Base-by-base conservation (phyloP, 345 rosid genomes). In the Eucalyptus rudis region DNA sequence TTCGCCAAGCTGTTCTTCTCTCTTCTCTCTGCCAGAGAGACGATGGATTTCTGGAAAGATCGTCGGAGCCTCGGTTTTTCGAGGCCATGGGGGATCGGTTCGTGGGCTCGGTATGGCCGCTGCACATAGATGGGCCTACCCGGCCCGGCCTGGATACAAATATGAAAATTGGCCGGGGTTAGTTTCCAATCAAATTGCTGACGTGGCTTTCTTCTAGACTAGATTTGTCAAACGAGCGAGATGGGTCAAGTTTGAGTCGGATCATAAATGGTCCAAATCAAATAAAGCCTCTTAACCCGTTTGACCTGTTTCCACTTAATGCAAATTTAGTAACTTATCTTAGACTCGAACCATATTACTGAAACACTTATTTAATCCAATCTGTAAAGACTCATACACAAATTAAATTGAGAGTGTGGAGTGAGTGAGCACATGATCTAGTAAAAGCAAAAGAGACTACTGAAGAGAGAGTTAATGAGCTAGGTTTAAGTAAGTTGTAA, bases 291-390 rank as follows among this genome's bases (percentile, higher is more conserved):
- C 25, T 20, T 52, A 52, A 52, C 0, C 58, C 1, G 0, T 7
- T 52, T 8, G 5, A 52, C 22, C 0, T 3, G 10, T 52, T 7
- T 52, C 1, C 2, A 52, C 4, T 0, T 3, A 19, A 52, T 20
- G 24, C 10, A 20, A 52, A 52, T 52, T 52, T 20, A 20, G 24
- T 20, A 2, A 20, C 0, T 52, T 52, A 20, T 52, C 1, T 4
- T 1, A 3, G 0, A 52, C 10, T 19, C 1, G 0, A 52, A 0
- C 0, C 58, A 20, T 7, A 8, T 52, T 8, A 52, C 10, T 20
- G 4, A 20, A 52, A 20, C 5, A 52, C 24, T 52, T 51, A 3
- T 5, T 50, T 16, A 50, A 16, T 51, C 4, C 0, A 51, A 1
- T 16, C 20, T 16, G 2, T 8, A 17, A 19, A 52, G 58, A 52